Conservation (phyloP, 73 alveolate genomes). For the Breviolum minutum region DNA sequence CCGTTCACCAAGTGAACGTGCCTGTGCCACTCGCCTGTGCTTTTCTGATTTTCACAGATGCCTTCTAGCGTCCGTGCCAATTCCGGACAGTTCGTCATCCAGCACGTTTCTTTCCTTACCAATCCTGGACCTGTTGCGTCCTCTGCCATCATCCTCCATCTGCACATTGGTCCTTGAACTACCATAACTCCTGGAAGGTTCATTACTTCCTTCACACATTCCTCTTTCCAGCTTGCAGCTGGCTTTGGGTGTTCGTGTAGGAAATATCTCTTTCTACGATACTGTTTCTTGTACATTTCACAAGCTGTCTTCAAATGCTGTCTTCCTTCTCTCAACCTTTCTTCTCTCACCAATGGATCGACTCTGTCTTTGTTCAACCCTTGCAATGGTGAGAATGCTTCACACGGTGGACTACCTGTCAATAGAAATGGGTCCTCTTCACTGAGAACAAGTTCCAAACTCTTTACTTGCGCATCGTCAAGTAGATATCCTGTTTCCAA, state of each 20-base stretch:
- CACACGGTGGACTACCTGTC: background rate
- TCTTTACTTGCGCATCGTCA: background rate
- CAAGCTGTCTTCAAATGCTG: background rate
- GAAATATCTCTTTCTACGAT: background rate
- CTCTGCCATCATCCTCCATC: background rate
- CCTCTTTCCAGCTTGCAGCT: background rate
- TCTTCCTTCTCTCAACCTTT: background rate
- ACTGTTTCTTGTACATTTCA: background rate
- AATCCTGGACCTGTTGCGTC: background rate
- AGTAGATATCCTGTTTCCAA: background rate
- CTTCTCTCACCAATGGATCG: too few species aligned
- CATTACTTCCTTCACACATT: background rate
- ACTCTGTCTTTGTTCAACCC: background rate
- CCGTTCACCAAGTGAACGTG: too few species aligned
- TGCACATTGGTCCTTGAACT: background rate
- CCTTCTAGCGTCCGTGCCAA: background rate
- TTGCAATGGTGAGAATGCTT: background rate
- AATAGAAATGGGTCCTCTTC: background rate
- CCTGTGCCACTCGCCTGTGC: background rate
- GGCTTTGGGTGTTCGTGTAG: conserved; percentile 14
- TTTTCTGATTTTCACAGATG: background rate
- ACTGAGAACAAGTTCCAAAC: background rate
- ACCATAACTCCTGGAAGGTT: background rate
- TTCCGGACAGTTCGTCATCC: conserved; percentile 26
- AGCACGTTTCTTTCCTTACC: background rate